Evolutionary conservation across 108 stramenopile genomes (phyloP).

Genomic region (Fragilaria crotonensis): DNA sequence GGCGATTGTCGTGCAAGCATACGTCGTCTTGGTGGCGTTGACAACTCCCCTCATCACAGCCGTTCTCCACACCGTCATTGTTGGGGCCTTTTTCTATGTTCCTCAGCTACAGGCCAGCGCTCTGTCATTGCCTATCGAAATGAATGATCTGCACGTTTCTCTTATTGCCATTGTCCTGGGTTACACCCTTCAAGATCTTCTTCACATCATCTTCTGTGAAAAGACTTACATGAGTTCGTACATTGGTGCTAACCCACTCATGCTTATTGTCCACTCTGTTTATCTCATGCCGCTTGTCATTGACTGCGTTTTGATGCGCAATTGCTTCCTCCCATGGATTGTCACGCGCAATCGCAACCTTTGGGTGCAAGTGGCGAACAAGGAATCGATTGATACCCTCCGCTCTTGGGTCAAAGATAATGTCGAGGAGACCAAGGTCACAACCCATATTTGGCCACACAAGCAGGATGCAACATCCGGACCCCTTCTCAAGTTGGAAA

Average conservation of each 20-base stretch:
- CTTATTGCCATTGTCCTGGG: conserved; percentile 27
- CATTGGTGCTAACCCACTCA: conserved; percentile 27
- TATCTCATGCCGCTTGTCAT: conserved; percentile 46
- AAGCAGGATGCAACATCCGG: conserved; percentile 30
- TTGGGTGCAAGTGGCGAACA: conserved; percentile 23
- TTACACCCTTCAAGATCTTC: conserved; percentile 40
- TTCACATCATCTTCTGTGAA: conserved; percentile 30
- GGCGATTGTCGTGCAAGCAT: conserved; percentile 12
- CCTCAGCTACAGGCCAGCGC: background rate
- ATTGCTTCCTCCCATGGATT: conserved; percentile 35
- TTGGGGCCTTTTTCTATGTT: background rate
- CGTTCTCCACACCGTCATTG: conserved; percentile 28
- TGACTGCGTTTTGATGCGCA: conserved; percentile 31
- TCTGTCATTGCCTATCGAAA: background rate
- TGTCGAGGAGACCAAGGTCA: conserved; percentile 27
- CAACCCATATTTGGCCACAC: conserved; percentile 55
- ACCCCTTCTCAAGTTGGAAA: conserved; percentile 26
- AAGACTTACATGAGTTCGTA: conserved; percentile 38
- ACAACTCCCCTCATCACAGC: conserved; percentile 35
- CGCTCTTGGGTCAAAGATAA: conserved; percentile 36
- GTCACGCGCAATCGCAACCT: conserved; percentile 38
- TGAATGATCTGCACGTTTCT: conserved; percentile 7
- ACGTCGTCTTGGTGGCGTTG: conserved; percentile 15
- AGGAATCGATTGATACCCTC: conserved; percentile 33
- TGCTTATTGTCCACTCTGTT: conserved; percentile 37